Evolutionary conservation across 2,329 filamentous ascomycete genomes (phyloP), one percentile per base, ranked within the genome.

Genomic region (Ascochyta lentis): DNA sequence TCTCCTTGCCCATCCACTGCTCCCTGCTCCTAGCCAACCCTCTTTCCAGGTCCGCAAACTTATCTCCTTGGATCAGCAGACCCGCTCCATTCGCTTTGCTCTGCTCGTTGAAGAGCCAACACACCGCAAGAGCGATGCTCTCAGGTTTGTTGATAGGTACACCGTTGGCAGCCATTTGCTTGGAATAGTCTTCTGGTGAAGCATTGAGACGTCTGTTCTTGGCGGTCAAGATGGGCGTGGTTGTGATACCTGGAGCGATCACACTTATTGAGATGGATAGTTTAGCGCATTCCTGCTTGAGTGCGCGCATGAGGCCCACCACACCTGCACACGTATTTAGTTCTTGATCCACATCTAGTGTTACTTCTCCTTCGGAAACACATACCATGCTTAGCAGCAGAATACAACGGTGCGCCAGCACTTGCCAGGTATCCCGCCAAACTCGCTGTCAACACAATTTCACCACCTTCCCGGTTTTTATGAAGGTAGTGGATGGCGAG

Each of bases 1-100:
- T 81, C 64, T 83, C 80, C 59, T 75, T 78, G 0, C 79, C 74
- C 79, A 82, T 81, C 80, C 80, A 83, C 42, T 64, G 61, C 56
- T 73, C 74, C 54, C 80, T 75, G 19, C 68, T 72, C 66, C 73
- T 80, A 24, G 80, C 80, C 47, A 82, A 67, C 0, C 80, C 80
- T 22, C 70, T 67, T 59, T 83, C 80, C 22, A 82, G 51, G 67
- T 83, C 80, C 41, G 69, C 68, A 55, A 76, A 74, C 50, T 64
- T 68, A 35, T 78, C 77, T 1, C 68, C 77, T 58, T 83, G 80
- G 4, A 82, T 71, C 34, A 82, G 68, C 33, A 81, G 67, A 0
- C 80, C 80, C 37, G 74, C 75, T 0, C 80, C 80, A 61, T 81
- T 82, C 0, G 70, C 77, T 47, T 73, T 68, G 52, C 71, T 71